phyloP scores from a whole-genome alignment of 2,329 filamentous ascomycete genomes.

The Lecanosticta acicola region DNA sequence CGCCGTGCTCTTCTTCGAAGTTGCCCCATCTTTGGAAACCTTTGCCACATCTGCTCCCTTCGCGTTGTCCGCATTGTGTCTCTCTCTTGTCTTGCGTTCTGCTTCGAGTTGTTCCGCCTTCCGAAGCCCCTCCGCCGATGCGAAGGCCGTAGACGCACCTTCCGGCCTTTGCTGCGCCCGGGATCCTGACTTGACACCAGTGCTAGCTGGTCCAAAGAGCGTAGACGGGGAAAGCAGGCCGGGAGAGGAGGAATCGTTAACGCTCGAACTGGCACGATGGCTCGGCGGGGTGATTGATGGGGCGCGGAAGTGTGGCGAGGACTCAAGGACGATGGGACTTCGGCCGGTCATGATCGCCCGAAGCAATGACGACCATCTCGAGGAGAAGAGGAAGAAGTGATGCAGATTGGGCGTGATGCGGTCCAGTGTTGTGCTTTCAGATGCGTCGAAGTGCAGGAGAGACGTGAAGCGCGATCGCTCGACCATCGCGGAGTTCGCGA shows the following conservation, averaged over 20 bases:
- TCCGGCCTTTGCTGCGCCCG: slow-evolving; percentile 8
- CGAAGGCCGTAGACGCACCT: slow-evolving; percentile 13
- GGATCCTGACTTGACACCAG: slow-evolving; percentile 10
- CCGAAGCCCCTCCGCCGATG: slow-evolving; percentile 13
- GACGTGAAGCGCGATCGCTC: too few species aligned
- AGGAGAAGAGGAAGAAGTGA: background rate
- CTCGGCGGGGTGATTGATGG: slow-evolving; percentile 18
- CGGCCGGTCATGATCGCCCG: slow-evolving; percentile 16
- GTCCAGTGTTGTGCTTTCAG: too few species aligned
- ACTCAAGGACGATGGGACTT: slow-evolving; percentile 22
- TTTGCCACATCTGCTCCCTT: too few species aligned
- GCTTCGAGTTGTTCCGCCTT: slow-evolving; percentile 6
- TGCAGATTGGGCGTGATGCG: background rate
- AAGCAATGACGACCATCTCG: slow-evolving; percentile 11
- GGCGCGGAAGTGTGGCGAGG: slow-evolving; percentile 18
- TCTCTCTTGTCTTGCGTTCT: too few species aligned
- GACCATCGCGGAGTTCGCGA: too few species aligned
- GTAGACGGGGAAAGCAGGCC: slow-evolving; percentile 15
- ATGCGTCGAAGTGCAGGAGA: too few species aligned
- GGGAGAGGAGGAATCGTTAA: slow-evolving; percentile 16
- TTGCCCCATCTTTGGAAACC: background rate
- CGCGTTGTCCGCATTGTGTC: too few species aligned
- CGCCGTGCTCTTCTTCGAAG: slow-evolving; percentile 3
- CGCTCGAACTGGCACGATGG: slow-evolving; percentile 2
- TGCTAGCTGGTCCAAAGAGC: slow-evolving; percentile 4